These are phyloP conservation scores for Voacanga thouarsii DNA, from an alignment of 257 asterid genomes.

Conservation along the genomic window DNA sequence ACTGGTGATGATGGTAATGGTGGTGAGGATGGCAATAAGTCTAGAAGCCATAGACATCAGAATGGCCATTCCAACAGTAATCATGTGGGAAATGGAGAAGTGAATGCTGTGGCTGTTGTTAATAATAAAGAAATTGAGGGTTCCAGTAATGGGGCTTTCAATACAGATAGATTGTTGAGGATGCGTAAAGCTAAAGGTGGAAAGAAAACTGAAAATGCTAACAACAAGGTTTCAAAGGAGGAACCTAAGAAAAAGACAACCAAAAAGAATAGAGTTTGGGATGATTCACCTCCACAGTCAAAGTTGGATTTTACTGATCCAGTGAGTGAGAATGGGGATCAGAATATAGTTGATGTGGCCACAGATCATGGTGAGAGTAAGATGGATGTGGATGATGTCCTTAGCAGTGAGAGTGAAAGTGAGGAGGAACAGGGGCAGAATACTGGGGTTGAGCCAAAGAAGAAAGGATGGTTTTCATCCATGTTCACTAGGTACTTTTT, in stretches of 20 bases:
- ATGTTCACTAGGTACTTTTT: conserved; percentile 77
- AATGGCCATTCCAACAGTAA: conserved; percentile 50
- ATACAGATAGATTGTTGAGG: conserved; percentile 82
- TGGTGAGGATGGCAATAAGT: conserved; percentile 47
- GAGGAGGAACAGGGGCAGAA: conserved; percentile 60
- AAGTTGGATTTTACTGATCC: conserved; percentile 89
- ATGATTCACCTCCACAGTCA: conserved; percentile 58
- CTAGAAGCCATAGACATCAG: conserved; percentile 36
- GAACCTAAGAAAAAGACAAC: conserved; percentile 65
- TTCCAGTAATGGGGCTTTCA: conserved; percentile 67
- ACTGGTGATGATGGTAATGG: conserved; percentile 62
- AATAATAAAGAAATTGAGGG: conserved; percentile 67
- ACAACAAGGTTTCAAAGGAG: conserved; percentile 58
- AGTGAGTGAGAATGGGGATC: conserved; percentile 65
- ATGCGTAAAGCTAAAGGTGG: conserved; percentile 69
- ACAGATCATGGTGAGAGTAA: conserved; percentile 76
- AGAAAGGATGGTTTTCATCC: conserved; percentile 94
- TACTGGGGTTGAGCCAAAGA: conserved; percentile 48
- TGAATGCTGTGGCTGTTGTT: conserved; percentile 27
- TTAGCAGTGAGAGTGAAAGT: conserved; percentile 74
- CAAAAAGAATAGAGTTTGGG: conserved; percentile 81
- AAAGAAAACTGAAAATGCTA: conserved; percentile 57
- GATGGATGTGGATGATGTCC: conserved; percentile 92
- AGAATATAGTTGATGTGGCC: conserved; percentile 49
- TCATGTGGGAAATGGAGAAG: conserved; percentile 38